Evolutionary conservation across 2,329 filamentous ascomycete genomes (phyloP).

Genomic region (Sporothrix globosa): DNA sequence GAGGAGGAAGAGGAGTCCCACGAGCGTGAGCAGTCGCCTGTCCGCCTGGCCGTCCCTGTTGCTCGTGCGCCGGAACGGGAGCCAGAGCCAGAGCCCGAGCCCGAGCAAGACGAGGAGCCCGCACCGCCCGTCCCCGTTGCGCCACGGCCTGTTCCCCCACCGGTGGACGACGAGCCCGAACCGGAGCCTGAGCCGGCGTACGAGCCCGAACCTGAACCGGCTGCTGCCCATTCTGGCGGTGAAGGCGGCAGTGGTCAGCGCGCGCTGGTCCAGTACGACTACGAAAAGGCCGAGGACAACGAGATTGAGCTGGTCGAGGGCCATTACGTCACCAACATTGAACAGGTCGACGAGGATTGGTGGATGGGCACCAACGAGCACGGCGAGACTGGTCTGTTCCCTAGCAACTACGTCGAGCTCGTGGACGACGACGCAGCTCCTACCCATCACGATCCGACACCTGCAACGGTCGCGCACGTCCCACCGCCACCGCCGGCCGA

Average conservation of each 20-base stretch:
- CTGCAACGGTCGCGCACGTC: conserved; percentile 29
- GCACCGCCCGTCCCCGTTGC: conserved; percentile 54
- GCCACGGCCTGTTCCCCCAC: conserved; percentile 54
- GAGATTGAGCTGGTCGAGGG: conserved; percentile 90
- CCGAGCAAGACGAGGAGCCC: conserved; percentile 31
- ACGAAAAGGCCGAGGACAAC: conserved; percentile 96
- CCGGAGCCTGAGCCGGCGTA: conserved; percentile 64
- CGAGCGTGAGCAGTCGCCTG: conserved; percentile 69
- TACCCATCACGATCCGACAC: conserved; percentile 41
- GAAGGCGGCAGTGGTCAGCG: conserved; percentile 57
- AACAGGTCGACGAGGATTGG: conserved; percentile 98
- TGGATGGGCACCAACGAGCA: conserved; percentile 91
- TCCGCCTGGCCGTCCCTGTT: conserved; percentile 85
- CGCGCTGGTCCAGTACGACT: conserved; percentile 88
- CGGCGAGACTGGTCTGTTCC: conserved; percentile 89
- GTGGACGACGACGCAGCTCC: conserved; percentile 52
- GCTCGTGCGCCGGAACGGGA: conserved; percentile 55
- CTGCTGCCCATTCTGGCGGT: conserved; percentile 44
- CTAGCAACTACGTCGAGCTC: conserved; percentile 94
- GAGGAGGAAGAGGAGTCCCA: conserved; percentile 43
- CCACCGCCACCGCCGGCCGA: conserved; percentile 46
- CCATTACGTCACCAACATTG: conserved; percentile 85
- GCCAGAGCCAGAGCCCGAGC: conserved; percentile 52
- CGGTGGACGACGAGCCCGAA: conserved; percentile 59
- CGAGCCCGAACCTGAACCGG: conserved; percentile 56